phyloP scores from a whole-genome alignment of 305 asterid species.

The Solanum hybrid region DNA sequence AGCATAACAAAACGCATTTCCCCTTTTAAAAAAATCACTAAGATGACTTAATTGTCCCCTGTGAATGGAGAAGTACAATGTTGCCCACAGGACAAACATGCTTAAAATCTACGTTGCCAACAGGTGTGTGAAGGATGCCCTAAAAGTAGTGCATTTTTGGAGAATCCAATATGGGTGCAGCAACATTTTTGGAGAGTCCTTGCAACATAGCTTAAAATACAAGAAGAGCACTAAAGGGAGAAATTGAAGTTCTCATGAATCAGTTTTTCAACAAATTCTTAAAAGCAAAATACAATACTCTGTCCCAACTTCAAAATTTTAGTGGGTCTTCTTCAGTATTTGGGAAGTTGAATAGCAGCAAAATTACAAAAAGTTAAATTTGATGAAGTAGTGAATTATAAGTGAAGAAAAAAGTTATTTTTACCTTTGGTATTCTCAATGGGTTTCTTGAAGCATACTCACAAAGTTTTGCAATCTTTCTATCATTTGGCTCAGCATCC shows the following conservation, averaged over 20 bases:
- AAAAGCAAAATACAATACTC: neutral
- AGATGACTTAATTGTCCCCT: neutral
- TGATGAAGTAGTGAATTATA: neutral
- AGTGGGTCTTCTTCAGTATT: neutral
- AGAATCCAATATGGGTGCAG: neutral
- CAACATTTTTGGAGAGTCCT: neutral
- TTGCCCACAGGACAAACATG: neutral
- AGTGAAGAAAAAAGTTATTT: neutral
- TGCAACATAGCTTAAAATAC: neutral
- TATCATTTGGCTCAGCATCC: conserved; percentile 43
- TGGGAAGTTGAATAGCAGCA: neutral
- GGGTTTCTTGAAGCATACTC: conserved; percentile 43
- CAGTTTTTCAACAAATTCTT: neutral
- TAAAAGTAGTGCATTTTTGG: neutral
- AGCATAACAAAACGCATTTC: neutral
- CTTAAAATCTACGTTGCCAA: neutral
- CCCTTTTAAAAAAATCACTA: neutral
- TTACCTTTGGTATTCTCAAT: conserved; percentile 40
- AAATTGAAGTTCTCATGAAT: neutral
- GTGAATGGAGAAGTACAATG: neutral
- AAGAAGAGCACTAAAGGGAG: neutral
- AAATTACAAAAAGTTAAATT: neutral
- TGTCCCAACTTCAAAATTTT: neutral
- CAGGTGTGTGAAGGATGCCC: neutral
- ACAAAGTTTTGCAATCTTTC: conserved; percentile 42